These are phyloP conservation scores for Avena sativa DNA, from an alignment of 176 grass and related monocot species.

Conservation along the genomic window DNA sequence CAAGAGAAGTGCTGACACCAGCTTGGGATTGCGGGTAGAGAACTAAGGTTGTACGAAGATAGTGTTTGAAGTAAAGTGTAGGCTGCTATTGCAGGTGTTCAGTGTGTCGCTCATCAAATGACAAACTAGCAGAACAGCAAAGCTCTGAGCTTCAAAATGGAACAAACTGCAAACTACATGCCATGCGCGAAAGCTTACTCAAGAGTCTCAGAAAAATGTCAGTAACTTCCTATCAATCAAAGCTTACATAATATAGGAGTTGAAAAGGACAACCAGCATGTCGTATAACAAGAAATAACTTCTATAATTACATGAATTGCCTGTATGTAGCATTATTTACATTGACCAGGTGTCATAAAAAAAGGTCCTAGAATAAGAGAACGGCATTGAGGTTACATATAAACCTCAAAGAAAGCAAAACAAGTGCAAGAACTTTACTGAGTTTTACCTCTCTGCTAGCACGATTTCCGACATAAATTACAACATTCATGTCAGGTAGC, in stretches of 20 bases:
- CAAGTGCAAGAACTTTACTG: not conserved
- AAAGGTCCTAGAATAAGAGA: conserved; percentile 1
- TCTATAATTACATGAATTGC: not conserved
- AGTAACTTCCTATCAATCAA: not conserved
- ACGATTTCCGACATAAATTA: conserved; percentile 99
- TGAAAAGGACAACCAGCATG: conserved; percentile 1
- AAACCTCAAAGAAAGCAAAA: conserved; percentile 26
- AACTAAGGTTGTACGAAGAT: conserved; percentile 6
- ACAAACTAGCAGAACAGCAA: conserved; percentile 18
- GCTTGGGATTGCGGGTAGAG: not conserved
- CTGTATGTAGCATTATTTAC: not conserved
- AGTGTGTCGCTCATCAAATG: not conserved
- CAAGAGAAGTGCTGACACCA: not conserved
- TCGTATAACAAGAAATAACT: not conserved
- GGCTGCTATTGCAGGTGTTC: not conserved
- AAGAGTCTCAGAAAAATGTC: not conserved
- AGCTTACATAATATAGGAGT: conserved; percentile 30
- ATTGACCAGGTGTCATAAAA: not conserved
- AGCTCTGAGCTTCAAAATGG: not conserved
- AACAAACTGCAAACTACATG: not conserved
- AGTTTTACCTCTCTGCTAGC: conserved; percentile 95
- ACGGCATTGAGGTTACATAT: not conserved
- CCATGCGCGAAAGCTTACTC: not conserved
- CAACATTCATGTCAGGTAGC: conserved; percentile 91
- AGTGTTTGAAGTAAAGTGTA: conserved; percentile 5